These are phyloP conservation scores for Pachysandra terminalis DNA, from an alignment of 164 flowering plant genomes.

Conservation along the genomic window DNA sequence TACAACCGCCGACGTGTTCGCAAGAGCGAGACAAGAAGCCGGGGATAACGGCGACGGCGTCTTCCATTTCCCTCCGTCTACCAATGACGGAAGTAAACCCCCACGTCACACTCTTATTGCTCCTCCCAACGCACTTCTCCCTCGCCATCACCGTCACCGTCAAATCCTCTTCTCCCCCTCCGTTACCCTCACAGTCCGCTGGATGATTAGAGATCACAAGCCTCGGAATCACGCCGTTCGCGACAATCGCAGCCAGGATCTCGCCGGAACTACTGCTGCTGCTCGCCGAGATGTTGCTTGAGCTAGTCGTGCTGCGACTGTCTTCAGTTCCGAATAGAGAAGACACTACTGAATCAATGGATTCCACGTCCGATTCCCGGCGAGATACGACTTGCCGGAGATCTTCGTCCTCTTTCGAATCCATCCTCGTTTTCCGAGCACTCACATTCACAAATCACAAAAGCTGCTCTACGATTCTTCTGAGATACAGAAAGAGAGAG, in stretches of 20 bases:
- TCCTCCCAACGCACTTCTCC: conserved; percentile 49
- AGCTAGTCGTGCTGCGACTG: conserved; percentile 21
- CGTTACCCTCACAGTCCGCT: not conserved
- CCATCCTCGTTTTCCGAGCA: not conserved
- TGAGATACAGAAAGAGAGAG: not conserved
- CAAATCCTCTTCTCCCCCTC: not conserved
- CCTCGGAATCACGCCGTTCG: conserved; percentile 12
- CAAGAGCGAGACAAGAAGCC: conserved; percentile 50
- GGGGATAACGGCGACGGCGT: conserved; percentile 53
- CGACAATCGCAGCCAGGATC: conserved; percentile 23
- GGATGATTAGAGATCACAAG: not conserved
- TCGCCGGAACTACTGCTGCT: conserved; percentile 46
- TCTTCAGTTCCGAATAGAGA: conserved; percentile 24
- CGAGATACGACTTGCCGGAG: conserved; percentile 17
- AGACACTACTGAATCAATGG: conserved; percentile 20
- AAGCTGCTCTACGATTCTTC: not conserved
- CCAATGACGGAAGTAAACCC: conserved; percentile 58
- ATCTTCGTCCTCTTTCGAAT: conserved; percentile 23
- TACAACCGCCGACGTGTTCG: conserved; percentile 56
- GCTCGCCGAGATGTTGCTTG: conserved; percentile 25
- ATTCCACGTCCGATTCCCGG: conserved; percentile 16
- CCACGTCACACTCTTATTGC: conserved; percentile 40
- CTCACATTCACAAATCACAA: conserved; percentile 2
- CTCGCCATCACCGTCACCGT: conserved; percentile 5
- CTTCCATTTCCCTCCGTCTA: conserved; percentile 77